Evolutionary conservation across 495 filamentous ascomycete species (phyloP).

Genomic region (Hyaloscypha bicolor): DNA sequence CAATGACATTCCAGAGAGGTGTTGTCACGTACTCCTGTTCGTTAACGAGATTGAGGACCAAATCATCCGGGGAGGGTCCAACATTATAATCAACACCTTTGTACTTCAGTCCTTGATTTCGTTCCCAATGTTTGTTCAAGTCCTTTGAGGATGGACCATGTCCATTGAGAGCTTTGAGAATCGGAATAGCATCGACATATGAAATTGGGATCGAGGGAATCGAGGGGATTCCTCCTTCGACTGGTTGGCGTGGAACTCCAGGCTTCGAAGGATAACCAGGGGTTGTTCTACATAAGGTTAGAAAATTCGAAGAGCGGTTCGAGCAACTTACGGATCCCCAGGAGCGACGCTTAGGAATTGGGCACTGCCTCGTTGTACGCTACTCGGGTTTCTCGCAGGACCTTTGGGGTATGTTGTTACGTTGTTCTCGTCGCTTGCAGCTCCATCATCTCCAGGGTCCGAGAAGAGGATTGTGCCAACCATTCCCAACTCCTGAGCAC

Average conservation of each 20-base stretch:
- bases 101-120: slow-evolving; percentile 72
- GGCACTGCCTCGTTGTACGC: slow-evolving; percentile 89
- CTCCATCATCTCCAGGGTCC: slow-evolving; percentile 89
- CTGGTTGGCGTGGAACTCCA: slow-evolving; percentile 75
- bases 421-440: slow-evolving; percentile 79
- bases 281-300: slow-evolving; percentile 59
- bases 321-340: slow-evolving; percentile 57
- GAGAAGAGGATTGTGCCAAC: slow-evolving; percentile 82
- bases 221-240: slow-evolving; percentile 67
- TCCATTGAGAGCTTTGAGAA: slow-evolving; percentile 87
- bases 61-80: slow-evolving; percentile 77
- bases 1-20: slow-evolving; percentile 93
- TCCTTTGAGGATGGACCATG: slow-evolving; percentile 78
- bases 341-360: slow-evolving; percentile 73
- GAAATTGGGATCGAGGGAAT: slow-evolving; percentile 95
- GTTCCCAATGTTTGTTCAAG: slow-evolving; percentile 71
- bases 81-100: slow-evolving; percentile 90
- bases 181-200: slow-evolving; percentile 79
- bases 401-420: slow-evolving; percentile 81
- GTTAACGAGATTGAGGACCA: slow-evolving; percentile 82
- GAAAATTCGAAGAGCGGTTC: neutral
- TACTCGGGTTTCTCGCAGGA: slow-evolving; percentile 83
- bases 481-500: slow-evolving; percentile 91
- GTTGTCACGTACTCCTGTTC: slow-evolving; percentile 88
- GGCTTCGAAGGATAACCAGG: slow-evolving; percentile 94